Conservation (phyloP, 163 green algal genomes). For the Coccomyxa subellipsoidea region DNA sequence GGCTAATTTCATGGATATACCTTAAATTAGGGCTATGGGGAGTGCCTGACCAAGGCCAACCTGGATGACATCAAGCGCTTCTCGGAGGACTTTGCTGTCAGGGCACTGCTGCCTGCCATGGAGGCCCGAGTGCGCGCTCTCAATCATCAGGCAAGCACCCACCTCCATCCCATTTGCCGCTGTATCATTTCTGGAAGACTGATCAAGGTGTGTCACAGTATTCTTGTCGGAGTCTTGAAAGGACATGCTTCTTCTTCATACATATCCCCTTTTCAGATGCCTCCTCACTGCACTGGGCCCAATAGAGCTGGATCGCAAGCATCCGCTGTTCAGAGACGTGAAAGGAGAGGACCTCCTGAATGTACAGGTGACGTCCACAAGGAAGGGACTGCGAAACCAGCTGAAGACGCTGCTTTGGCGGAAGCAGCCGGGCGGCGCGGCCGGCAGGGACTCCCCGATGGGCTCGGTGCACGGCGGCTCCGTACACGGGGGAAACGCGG, state of each 20-base stretch:
- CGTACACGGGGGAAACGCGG: background rate
- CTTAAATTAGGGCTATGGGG: constrained; percentile 42
- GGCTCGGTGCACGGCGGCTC: constrained; percentile 1
- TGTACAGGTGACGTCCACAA: constrained; percentile 55
- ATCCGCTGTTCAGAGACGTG: too few relatives aligned
- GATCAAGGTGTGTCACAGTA: background rate
- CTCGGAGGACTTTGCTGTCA: constrained; percentile 55
- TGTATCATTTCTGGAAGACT: background rate
- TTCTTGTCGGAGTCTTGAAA: background rate
- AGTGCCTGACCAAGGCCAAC: constrained; percentile 38
- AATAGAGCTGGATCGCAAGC: too few relatives aligned
- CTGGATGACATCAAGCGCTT: constrained; percentile 39
- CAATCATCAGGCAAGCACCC: constrained; percentile 43
- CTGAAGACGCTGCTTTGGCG: constrained; percentile 81
- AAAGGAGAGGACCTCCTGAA: too few relatives aligned
- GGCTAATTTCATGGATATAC: too few relatives aligned
- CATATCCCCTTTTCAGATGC: too few relatives aligned
- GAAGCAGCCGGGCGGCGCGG: background rate
- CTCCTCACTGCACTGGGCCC: too few relatives aligned
- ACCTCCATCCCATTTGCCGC: too few relatives aligned
- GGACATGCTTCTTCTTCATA: too few relatives aligned
- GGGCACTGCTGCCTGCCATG: constrained; percentile 62
- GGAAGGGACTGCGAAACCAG: constrained; percentile 86
- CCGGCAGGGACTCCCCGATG: background rate
- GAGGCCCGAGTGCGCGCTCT: constrained; percentile 68